Evolutionary conservation across 306 rosid species (phyloP).

Genomic region (Rosa lucieae): DNA sequence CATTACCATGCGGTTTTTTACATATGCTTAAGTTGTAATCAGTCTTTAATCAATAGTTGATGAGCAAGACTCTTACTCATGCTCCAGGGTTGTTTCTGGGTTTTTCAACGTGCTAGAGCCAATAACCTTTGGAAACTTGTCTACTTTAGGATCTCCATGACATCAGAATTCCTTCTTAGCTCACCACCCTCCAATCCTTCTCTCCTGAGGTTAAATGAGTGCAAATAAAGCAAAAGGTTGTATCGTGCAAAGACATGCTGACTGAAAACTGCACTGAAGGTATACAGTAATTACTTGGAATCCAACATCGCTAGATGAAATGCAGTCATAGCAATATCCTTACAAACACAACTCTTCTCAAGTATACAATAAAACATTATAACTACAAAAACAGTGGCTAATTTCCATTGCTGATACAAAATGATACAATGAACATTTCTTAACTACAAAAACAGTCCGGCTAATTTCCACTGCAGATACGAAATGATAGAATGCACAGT

Average conservation of each 20-base stretch:
- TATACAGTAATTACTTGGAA: no score
- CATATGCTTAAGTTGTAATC: background rate
- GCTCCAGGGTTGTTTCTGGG: constrained; percentile 93
- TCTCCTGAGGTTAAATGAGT: constrained; percentile 95
- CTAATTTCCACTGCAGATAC: no score
- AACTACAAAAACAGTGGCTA: no score
- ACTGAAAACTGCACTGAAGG: constrained; percentile 2
- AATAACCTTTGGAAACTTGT: constrained; percentile 92
- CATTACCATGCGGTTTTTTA: background rate
- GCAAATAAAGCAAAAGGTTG: constrained; percentile 93
- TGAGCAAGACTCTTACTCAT: constrained; percentile 68
- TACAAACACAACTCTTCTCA: no score
- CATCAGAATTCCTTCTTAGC: constrained; percentile 55
- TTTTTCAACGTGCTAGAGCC: constrained; percentile 63
- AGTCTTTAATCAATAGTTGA: background rate
- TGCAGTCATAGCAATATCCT: no score
- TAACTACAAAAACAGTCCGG: no score
- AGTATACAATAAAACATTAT: no score
- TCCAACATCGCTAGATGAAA: no score
- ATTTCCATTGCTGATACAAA: no score
- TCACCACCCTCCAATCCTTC: constrained; percentile 65
- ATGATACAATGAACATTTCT: no score
- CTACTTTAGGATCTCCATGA: constrained; percentile 88
- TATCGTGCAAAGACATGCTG: constrained; percentile 93
- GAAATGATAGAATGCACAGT: no score